Evolutionary conservation across 2,329 filamentous ascomycete species (phyloP), one percentile per base, ranked within the genome.

Genomic region (Penicillium concentricum): DNA sequence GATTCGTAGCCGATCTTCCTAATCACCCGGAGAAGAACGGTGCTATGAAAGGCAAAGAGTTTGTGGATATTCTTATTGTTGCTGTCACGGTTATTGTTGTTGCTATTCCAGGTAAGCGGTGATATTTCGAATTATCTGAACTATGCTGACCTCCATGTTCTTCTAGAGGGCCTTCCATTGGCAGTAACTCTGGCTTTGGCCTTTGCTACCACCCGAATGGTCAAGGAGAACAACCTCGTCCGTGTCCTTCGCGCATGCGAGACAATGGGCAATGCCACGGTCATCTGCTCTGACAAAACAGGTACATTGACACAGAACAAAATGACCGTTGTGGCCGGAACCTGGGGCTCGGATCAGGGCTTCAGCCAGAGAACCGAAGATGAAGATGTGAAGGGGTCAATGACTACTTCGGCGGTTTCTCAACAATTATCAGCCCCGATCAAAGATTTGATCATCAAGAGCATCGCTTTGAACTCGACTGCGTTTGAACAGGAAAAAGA

Each of bases 1-100:
- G 91, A 67, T 97, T 96, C 70, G 79, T 94, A 10, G 90, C 87
- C 46, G 77, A 84, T 13, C 82, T 96, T 3, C 81, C 74, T 53
- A 77, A 73, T 18, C 79, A 84, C 56, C 61, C 69, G 4, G 76
- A 76, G 2, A 53, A 10, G 15, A 81, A 82, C 0, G 81, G 91
- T 3, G 86, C 90, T 3, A 73, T 86, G 51, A 96, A 95, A 76
- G 92, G 89, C 9, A 90, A 93, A 67, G 81, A 84, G 51, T 91
- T 91, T 66, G 80, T 91, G 63, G 82, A 88, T 58, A 90, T 91
- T 58, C 85, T 92, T 66, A 91, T 92, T 61, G 86, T 90, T 43
- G 87, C 90, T 22, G 86, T 91, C 37, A 91, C 88, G 2, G 89
- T 92, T 59, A 89, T 92, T 60, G 89, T 92, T 41, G 88, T 92